A percentile compares a stretch with the other conserved stretches of the same genome.
Conservation (phyloP, 768 basidiomycete species). For the Cystobasidium tubakii region DNA sequence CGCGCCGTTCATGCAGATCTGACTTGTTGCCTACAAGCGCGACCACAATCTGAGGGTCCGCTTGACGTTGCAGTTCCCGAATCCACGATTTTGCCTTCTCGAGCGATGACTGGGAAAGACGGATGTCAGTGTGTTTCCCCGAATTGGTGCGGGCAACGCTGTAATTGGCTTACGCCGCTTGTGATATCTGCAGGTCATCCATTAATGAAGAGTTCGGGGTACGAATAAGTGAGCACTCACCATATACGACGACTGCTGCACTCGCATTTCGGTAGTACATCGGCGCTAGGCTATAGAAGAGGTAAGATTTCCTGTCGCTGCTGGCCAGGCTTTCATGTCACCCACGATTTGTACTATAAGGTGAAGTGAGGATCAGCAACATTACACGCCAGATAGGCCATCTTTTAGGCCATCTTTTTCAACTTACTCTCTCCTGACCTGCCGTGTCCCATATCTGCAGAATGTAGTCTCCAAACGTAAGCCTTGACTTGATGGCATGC, state of each 20-base stretch:
- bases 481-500: background rate
- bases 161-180: conserved; percentile 17
- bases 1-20: conserved; percentile 66
- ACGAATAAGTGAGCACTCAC: conserved; percentile 50
- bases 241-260: conserved; percentile 96
- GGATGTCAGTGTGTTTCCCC: background rate
- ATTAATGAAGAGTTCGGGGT: background rate
- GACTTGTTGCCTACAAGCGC: conserved; percentile 97
- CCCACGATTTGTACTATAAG: conserved; percentile 33
- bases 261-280: conserved; percentile 99
- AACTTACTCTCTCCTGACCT: conserved; percentile 67
- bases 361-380: background rate
- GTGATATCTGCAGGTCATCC: conserved; percentile 34
- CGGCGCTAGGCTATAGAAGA: conserved; percentile 52
- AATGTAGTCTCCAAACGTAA: background rate
- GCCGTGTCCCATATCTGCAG: conserved; percentile 71
- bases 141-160: background rate
- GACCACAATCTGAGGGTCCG: conserved; percentile 90
- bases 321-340: background rate
- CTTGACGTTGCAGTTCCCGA: conserved; percentile 96
- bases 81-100: conserved; percentile 99
- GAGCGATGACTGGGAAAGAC: conserved; percentile 58
- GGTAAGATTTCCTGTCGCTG: background rate
- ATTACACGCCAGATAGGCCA: too few relatives aligned
- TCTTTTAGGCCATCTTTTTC: background rate